These are phyloP conservation scores for Daedalea quercina DNA, from an alignment of 768 basidiomycete genomes.

Conservation along the genomic window DNA sequence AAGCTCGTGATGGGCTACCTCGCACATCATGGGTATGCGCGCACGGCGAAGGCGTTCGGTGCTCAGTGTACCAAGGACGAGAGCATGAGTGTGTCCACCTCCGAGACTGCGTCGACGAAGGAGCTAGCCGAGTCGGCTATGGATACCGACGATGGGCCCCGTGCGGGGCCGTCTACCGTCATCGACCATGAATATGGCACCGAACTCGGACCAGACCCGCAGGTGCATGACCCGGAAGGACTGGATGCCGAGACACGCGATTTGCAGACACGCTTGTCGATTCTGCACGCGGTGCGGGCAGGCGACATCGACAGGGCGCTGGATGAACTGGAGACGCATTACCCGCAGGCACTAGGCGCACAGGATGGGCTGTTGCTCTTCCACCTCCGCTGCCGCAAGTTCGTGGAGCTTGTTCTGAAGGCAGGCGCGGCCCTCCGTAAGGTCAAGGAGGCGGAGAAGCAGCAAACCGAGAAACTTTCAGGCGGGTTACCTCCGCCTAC, in stretches of 20 bases:
- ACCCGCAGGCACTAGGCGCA: constrained; percentile 58
- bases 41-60: constrained; percentile 63
- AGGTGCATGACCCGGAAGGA: background rate
- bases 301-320: constrained; percentile 73
- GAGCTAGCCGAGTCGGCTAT: constrained; percentile 11
- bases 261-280: constrained; percentile 61
- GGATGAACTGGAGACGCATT: constrained; percentile 43
- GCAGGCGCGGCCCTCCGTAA: constrained; percentile 64
- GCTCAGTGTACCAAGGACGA: constrained; percentile 32
- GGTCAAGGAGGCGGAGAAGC: constrained; percentile 38
- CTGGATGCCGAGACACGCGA: constrained; percentile 34
- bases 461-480: background rate
- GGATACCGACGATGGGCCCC: constrained; percentile 11
- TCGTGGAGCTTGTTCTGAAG: constrained; percentile 74
- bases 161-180: background rate
- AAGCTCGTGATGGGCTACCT: constrained; percentile 76
- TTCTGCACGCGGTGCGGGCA: constrained; percentile 58
- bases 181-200: background rate
- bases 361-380: constrained; percentile 71
- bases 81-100: background rate
- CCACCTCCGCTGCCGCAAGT: constrained; percentile 78
- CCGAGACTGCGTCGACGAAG: constrained; percentile 6
- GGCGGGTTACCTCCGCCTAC: background rate
- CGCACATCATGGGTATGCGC: constrained; percentile 77
- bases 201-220: background rate